Evolutionary conservation across 345 rosid genomes (phyloP), one percentile per base, ranked within the genome.

Genomic region (Firmiana major): DNA sequence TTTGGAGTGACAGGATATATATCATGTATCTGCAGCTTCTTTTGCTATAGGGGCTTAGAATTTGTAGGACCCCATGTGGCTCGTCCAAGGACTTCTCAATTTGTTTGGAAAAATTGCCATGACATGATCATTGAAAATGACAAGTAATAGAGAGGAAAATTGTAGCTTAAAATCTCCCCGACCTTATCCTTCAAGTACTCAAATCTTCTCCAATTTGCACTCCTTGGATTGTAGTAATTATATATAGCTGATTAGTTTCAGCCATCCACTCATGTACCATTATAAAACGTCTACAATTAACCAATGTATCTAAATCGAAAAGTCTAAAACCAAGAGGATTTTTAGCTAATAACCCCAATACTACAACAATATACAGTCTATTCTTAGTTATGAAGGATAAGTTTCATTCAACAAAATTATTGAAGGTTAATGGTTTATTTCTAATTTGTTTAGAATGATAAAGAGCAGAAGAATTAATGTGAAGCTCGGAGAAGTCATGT

Each of bases 121-220:
- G 82, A 73, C 86, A 76, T 82, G 34, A 80, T 76, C 77, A 28
- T 7, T 54, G 79, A 82, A 42, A 80, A 75, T 3, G 89, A 80
- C 84, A 53, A 40, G 7, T 6, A 59, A 21, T 24, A 36, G 45
- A 48, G 59, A 38, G 46, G 1, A 24, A 12, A n/a, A 46, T 11
- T 45, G 5, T 63, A 26, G 10, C 53, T 57, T 63, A 53, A 48
- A 75, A 26, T 38, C 48, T 43, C 43, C 74, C 63, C 17, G 0
- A 38, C 24, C 26, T 66, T 77, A 71, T 79, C 85, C 77, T 49
- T 64, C 28, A 6, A 71, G 13, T 65, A 59, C 57, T 49, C 59
- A 49, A 17, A 11, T 17, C 8, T 24, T 45, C n/a, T 22, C 10
- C 19, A 46, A 28, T 58, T 46, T 31, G 16, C 46, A 64, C 48